Base-by-base conservation (phyloP, 768 basidiomycete genomes). In the Suillus cothurnatus region DNA sequence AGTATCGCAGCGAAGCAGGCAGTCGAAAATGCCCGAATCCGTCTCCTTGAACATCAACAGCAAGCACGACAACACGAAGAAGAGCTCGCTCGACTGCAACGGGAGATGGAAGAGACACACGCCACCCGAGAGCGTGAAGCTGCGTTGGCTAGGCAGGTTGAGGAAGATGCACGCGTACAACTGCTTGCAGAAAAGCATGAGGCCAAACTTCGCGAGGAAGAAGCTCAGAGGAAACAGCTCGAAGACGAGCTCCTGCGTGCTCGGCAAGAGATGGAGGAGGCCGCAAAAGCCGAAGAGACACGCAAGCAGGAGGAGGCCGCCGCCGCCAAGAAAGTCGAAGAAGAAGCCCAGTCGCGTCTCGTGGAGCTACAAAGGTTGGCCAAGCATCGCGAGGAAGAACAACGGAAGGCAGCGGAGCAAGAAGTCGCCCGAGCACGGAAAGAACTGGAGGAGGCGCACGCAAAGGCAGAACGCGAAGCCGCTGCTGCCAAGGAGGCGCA, bases 171-270 rank as follows among this genome's bases (percentile, higher is more conserved):
- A 12, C 74, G 73, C 38, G 62, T 73, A 47, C 74, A 52, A 53
- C 62, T 70, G 19, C 65, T 73, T 6, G 73, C 72, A 38, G 76
- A 77, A 43, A 66, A 74, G 34, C 68, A 76, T n/a, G 70, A 68
- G 36, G 67, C 71, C 63, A 72, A 36, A 43, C 66, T 77, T 34
- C 73, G 61, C 8, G 74, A 77, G 45, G 77, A 77, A 43, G 77
- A 76, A 65, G 62, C 65, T 11, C 74, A 63, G 15, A 70, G 76
- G 53, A 31, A 47, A 32, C 59, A 50, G 32, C 63, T 76, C 53
- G 71, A 76, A 38, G 72, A 72, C 14, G 71, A 76, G 57, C 72
- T 78, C 59, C 58, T 62, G 9, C 71, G 70, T 36, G 63, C 73
- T 36, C 72, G 67, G 8, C 71, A 62, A 61, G 64, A 62, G 41